phyloP scores from a whole-genome alignment of 371 early-diverging fungal species.

The Funneliformis caledonium region DNA sequence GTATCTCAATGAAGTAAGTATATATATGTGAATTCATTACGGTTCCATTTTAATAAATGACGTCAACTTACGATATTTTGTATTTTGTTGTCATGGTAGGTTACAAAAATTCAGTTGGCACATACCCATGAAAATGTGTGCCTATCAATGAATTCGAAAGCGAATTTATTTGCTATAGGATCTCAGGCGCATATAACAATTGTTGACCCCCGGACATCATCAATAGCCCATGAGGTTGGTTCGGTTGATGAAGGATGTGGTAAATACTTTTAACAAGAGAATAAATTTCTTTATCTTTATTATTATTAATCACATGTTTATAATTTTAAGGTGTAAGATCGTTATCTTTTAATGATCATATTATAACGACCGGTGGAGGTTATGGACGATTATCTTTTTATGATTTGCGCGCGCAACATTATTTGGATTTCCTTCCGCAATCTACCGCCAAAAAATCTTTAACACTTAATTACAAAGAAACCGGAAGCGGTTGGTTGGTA shows the following conservation, averaged over 20 bases:
- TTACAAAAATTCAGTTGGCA: conserved; percentile 47
- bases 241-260: conserved; percentile 74
- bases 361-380: conserved; percentile 64
- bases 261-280: neutral
- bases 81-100: conserved; percentile 11
- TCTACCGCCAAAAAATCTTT: conserved; percentile 21
- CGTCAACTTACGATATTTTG: neutral
- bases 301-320: neutral
- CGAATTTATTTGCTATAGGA: conserved; percentile 61
- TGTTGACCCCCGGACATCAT: conserved; percentile 57
- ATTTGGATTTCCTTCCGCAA: conserved; percentile 46
- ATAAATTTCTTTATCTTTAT: neutral
- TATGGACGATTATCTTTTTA: conserved; percentile 54
- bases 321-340: conserved; percentile 53
- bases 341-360: conserved; percentile 54
- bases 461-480: conserved; percentile 43
- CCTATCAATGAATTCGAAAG: conserved; percentile 47
- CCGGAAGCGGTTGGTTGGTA: conserved; percentile 59
- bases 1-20: conserved; percentile 5
- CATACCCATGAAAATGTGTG: conserved; percentile 63
- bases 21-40: neutral
- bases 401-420: conserved; percentile 54
- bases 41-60: too few relatives aligned
- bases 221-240: conserved; percentile 52
- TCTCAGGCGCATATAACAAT: conserved; percentile 64